Base-by-base conservation (phyloP, 495 filamentous ascomycete genomes). In the Endocarpon pusillum region DNA sequence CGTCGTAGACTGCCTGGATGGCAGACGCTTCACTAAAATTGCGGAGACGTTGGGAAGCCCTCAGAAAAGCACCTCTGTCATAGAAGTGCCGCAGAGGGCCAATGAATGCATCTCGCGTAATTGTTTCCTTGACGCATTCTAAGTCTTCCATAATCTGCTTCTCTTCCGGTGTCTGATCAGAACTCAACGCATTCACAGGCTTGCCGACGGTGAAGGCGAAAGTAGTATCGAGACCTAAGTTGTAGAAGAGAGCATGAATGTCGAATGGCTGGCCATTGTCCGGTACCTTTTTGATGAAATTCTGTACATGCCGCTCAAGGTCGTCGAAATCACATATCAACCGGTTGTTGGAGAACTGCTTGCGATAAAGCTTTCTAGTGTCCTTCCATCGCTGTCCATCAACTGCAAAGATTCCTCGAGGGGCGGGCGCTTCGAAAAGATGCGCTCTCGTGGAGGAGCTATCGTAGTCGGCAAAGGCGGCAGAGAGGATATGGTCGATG, bases 321-420 rank as follows among this genome's bases (percentile, higher is more conserved):
- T 34, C 4, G 3, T 19, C 15, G 4, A 46, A 12, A 20, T 46
- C 41, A 21, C 40, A 32, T 21, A 31, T 27, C 27, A 32, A 21
- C 16, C 41, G 41, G 5, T 37, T 34, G 22, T 41, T 41, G 10
- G 41, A 38, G 18, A 46, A 22, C 17, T 17, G 37, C 28, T 14
- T 41, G 4, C 38, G 38, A 25, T 44, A 27, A 17, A 38, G 23
- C 5, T 37, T 35, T 12, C 44, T 37, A 15, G 21, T 34, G 22
- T 11, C 28, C 21, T 38, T 44, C 44, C 44, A 46, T 14, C 33
- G 25, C 19, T 24, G 14, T 8, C 41, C 44, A 22, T 46, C 44
- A 16, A 44, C 27, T 8, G 41, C 39, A 18, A 44, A 44, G 27
- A 46, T 46, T 1, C 44, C 44, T 35, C 41, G 43, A n/a, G 40